Evolutionary conservation across 2,329 filamentous ascomycete genomes (phyloP).

Genomic region (Colletotrichum eleusines): DNA sequence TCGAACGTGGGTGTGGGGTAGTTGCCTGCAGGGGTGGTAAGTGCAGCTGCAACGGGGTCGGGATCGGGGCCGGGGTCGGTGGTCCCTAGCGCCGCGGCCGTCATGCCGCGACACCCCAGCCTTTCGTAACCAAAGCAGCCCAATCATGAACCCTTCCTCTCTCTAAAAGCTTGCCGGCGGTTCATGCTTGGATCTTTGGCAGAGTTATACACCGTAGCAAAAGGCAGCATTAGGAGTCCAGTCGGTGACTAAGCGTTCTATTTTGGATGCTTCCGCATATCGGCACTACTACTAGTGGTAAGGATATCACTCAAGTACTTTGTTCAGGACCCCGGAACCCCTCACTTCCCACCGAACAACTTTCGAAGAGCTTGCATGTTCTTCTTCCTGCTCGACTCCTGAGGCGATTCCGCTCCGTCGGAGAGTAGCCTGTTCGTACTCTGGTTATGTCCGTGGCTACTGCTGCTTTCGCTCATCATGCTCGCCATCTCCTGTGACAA

Average conservation of each 20-base stretch:
- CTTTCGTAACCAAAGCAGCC: not conserved
- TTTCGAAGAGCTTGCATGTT: constrained; percentile 30
- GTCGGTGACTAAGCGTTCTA: constrained; percentile 21
- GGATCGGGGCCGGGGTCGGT: constrained; percentile 12
- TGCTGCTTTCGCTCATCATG: not conserved
- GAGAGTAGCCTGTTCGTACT: not conserved
- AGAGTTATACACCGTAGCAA: not conserved
- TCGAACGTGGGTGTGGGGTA: constrained; percentile 28
- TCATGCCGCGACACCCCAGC: constrained; percentile 19
- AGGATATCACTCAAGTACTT: constrained; percentile 6
- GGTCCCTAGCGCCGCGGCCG: not conserved
- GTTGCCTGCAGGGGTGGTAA: constrained; percentile 10
- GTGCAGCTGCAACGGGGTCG: constrained; percentile 11
- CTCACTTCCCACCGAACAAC: constrained; percentile 38
- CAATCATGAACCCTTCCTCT: constrained; percentile 17
- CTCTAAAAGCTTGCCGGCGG: constrained; percentile 1
- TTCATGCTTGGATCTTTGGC: not conserved
- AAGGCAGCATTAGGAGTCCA: not conserved
- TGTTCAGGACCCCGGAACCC: not conserved
- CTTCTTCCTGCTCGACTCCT: constrained; percentile 19
- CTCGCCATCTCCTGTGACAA: not conserved
- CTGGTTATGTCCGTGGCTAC: not conserved
- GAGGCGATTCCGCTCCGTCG: constrained; percentile 35
- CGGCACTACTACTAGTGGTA: constrained; percentile 25
- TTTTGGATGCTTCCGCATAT: constrained; percentile 13